Percentiles rank a stretch among this genome's conserved stretches.
Evolutionary conservation across 768 basidiomycete species (phyloP).

Genomic region (Pseudohyphozyma bogoriensis): DNA sequence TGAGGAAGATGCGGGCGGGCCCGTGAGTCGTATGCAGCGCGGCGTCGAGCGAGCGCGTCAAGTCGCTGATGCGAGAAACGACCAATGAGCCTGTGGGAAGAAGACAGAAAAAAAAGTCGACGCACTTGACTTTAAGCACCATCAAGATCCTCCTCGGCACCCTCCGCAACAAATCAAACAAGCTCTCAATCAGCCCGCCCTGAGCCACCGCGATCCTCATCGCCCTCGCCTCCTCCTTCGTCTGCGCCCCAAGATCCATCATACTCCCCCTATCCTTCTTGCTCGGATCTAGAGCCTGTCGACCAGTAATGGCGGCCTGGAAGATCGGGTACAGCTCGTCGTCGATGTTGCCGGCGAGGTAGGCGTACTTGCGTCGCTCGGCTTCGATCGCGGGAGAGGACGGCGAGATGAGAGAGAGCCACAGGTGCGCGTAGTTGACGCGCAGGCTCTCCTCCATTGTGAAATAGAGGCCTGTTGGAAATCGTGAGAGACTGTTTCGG

Average conservation of each 20-base stretch:
- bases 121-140: slow-evolving; percentile 48
- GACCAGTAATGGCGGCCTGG: slow-evolving; percentile 82
- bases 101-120: neutral
- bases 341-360: slow-evolving; percentile 74
- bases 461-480: slow-evolving; percentile 57
- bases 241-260: slow-evolving; percentile 63
- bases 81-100: neutral
- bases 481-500: neutral
- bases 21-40: slow-evolving; percentile 69
- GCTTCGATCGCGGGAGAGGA: slow-evolving; percentile 55
- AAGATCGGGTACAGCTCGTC: slow-evolving; percentile 72
- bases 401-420: slow-evolving; percentile 74
- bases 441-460: slow-evolving; percentile 67
- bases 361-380: slow-evolving; percentile 75
- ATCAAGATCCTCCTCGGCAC: slow-evolving; percentile 58
- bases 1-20: slow-evolving; percentile 75
- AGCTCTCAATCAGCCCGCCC: slow-evolving; percentile 71
- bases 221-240: slow-evolving; percentile 64
- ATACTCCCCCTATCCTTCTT: slow-evolving; percentile 51
- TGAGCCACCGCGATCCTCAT: slow-evolving; percentile 73
- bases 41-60: slow-evolving; percentile 48
- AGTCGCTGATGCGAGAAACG: slow-evolving; percentile 41
- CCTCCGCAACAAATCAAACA: slow-evolving; percentile 76
- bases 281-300: slow-evolving; percentile 55
- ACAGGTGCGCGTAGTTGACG: slow-evolving; percentile 58